A percentile compares a stretch with the other conserved stretches of the same genome.
Conservation (phyloP, 2,329 filamentous ascomycete species). For the Incumbomyces delicatus region DNA sequence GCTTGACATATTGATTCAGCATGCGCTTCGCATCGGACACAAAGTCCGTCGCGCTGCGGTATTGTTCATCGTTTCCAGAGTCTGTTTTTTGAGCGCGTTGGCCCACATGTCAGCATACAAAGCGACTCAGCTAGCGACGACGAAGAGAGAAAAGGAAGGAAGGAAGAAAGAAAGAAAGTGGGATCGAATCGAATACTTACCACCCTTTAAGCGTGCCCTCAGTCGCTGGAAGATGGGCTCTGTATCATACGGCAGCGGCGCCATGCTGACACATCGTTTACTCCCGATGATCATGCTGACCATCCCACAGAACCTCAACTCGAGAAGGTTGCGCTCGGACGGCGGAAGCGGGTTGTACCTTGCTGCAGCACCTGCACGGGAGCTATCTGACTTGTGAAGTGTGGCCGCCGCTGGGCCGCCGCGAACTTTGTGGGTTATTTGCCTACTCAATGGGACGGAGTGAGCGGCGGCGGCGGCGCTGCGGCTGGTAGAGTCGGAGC, state of each 20-base stretch:
- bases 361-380: neutral
- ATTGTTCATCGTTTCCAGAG: neutral
- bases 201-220: neutral
- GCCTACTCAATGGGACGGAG: neutral
- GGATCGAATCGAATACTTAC: neutral
- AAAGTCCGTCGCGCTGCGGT: neutral
- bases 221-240: neutral
- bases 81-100: no score
- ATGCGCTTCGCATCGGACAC: neutral
- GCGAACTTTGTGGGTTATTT: neutral
- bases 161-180: neutral
- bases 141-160: no score
- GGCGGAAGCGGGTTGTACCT: neutral
- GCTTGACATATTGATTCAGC: slow-evolving; percentile 2
- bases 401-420: neutral
- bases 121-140: no score
- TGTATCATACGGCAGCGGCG: neutral
- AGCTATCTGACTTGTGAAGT: neutral
- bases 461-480: no score
- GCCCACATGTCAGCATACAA: no score
- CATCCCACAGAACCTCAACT: neutral
- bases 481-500: neutral
- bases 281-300: neutral
- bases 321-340: neutral
- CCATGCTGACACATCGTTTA: neutral